Percentiles rank a stretch among this genome's conserved stretches.
Evolutionary conservation across 768 basidiomycete species (phyloP).

Genomic region (Phaeotremella skinneri): DNA sequence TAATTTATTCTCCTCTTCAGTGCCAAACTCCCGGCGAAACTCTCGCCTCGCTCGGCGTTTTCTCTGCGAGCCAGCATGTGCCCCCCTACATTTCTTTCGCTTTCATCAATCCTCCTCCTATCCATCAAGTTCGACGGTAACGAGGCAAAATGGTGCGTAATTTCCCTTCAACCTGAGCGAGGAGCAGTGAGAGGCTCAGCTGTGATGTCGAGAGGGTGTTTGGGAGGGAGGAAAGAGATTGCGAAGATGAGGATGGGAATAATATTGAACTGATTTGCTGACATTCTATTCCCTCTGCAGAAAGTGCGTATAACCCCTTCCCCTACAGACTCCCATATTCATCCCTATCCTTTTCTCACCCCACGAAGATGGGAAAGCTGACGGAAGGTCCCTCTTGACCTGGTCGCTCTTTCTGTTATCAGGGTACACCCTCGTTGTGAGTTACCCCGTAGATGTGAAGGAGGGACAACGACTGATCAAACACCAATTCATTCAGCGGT

Average conservation of each 20-base stretch:
- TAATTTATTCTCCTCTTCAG: neutral
- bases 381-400: slow-evolving; percentile 70
- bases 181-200: neutral
- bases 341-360: neutral
- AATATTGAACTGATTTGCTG: slow-evolving; percentile 2
- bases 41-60: slow-evolving; percentile 18
- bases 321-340: neutral
- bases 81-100: neutral
- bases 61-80: neutral
- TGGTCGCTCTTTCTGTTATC: slow-evolving; percentile 46
- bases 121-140: slow-evolving; percentile 28
- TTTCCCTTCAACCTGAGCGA: neutral
- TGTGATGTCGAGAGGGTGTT: neutral
- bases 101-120: slow-evolving; percentile 13
- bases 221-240: neutral
- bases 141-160: slow-evolving; percentile 41
- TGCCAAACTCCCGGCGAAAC: slow-evolving; percentile 28
- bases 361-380: slow-evolving; percentile 46
- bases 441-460: slow-evolving; percentile 49
- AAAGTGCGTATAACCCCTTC: slow-evolving; percentile 8
- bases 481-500: slow-evolving; percentile 56
- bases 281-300: neutral
- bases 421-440: slow-evolving; percentile 95
- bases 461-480: neutral
- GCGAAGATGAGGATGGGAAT: neutral